Percentiles rank a stretch among this genome's conserved stretches.
Conservation (phyloP, 805 yeast species). For the Tetrapisispora iriomotensis region DNA sequence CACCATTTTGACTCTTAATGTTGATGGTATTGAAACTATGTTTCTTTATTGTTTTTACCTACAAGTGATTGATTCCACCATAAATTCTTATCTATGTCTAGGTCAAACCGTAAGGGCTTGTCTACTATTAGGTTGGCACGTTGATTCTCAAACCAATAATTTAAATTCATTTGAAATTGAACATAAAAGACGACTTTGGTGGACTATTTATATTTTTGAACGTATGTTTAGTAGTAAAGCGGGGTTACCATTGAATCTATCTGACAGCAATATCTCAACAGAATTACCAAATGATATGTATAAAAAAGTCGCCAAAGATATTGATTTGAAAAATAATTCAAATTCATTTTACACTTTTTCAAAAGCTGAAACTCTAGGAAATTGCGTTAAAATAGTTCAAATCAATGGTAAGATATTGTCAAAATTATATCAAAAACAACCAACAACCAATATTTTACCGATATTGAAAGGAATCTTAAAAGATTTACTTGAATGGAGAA, state of each 20-base stretch:
- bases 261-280: constrained; percentile 74
- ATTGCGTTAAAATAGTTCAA: constrained; percentile 69
- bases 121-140: constrained; percentile 69
- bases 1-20: constrained; percentile 28
- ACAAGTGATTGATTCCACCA: constrained; percentile 78
- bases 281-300: constrained; percentile 63
- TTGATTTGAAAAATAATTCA: constrained; percentile 51
- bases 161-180: constrained; percentile 64
- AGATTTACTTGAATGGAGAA: constrained; percentile 58
- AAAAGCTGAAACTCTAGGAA: constrained; percentile 64
- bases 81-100: constrained; percentile 71
- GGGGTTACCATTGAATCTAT: constrained; percentile 67
- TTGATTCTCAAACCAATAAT: constrained; percentile 65
- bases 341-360: constrained; percentile 46
- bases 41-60: constrained; percentile 66
- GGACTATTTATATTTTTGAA: constrained; percentile 81
- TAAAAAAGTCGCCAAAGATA: constrained; percentile 43
- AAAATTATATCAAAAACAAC: constrained; percentile 63
- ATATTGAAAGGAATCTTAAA: constrained; percentile 62
- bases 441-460: constrained; percentile 65
- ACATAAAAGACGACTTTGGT: constrained; percentile 72
- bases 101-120: constrained; percentile 69
- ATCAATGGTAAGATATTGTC: constrained; percentile 66
- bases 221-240: constrained; percentile 77
- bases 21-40: constrained; percentile 68